Conservation (phyloP, 139 green algal genomes). For the Micromonas commoda region DNA sequence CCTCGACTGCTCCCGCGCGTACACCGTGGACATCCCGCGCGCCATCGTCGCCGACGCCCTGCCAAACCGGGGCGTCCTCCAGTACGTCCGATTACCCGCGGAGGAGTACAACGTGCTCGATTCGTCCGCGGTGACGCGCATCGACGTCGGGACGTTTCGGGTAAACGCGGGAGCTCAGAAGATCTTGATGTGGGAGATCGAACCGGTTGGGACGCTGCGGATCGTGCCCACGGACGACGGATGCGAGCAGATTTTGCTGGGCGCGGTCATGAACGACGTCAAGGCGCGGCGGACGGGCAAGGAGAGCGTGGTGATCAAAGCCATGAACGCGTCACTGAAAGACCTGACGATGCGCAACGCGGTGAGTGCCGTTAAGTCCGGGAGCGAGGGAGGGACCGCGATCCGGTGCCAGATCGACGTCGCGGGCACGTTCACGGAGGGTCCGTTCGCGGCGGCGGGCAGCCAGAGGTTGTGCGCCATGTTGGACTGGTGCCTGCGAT, state of each 20-base stretch:
- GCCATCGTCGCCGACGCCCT: neutral
- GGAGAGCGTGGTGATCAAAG: neutral
- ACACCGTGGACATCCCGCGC: neutral
- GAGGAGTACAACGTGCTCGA: constrained; percentile 19
- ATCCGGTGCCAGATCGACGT: constrained; percentile 4
- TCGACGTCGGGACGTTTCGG: neutral
- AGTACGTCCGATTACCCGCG: constrained; percentile 1
- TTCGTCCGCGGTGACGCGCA: neutral
- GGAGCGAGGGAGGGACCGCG: neutral
- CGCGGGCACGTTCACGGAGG: constrained; percentile 3
- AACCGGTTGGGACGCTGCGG: neutral
- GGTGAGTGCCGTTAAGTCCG: neutral
- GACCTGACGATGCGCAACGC: neutral
- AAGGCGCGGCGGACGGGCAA: neutral
- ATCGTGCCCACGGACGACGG: neutral
- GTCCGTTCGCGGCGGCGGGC: neutral
- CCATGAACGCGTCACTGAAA: neutral
- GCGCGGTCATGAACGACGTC: neutral
- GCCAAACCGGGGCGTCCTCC: neutral
- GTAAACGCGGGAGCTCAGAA: constrained; percentile 13
- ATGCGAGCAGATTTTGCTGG: neutral
- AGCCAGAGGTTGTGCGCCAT: neutral
- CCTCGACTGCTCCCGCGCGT: neutral
- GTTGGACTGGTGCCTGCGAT: neutral
- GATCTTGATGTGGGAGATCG: neutral